Evolutionary conservation across 306 rosid species (phyloP).

Genomic region (Sesbania bispinosa): DNA sequence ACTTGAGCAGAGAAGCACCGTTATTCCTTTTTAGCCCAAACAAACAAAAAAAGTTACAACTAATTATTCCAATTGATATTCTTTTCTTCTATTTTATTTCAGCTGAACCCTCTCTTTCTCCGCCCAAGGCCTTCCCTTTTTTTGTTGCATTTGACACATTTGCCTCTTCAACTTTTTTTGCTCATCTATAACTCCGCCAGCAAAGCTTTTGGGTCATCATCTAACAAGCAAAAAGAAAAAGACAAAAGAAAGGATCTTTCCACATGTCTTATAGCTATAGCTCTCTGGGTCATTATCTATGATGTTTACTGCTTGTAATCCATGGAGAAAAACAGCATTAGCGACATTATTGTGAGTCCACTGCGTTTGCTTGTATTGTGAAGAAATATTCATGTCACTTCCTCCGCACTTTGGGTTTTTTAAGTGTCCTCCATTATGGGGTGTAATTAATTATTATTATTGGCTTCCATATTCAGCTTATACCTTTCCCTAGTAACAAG

Average conservation of each 20-base stretch:
- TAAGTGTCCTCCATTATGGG: too few species aligned
- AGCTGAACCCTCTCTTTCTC: constrained; percentile 24
- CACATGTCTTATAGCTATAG: constrained; percentile 16
- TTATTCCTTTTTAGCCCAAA: constrained; percentile 20
- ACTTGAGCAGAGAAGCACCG: constrained; percentile 36
- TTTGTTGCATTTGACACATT: constrained; percentile 26
- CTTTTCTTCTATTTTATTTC: constrained; percentile 25
- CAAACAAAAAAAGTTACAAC: not conserved
- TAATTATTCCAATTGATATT: not conserved
- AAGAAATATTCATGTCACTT: constrained; percentile 13
- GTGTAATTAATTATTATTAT: too few species aligned
- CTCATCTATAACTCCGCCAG: constrained; percentile 25
- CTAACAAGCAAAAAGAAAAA: not conserved
- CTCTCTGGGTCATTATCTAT: constrained; percentile 14
- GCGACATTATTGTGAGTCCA: constrained; percentile 16
- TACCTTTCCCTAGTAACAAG: too few species aligned
- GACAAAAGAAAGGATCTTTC: not conserved
- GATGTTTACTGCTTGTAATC: not conserved
- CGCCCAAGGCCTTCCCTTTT: not conserved
- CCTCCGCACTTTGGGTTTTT: too few species aligned
- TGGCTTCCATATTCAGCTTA: too few species aligned
- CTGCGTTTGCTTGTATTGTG: not conserved
- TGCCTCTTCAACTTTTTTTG: not conserved
- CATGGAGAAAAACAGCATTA: constrained; percentile 13
- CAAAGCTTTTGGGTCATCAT: constrained; percentile 23